These are phyloP conservation scores for Scleroderma citrinum DNA, from an alignment of 768 basidiomycete genomes.

Conservation along the genomic window DNA sequence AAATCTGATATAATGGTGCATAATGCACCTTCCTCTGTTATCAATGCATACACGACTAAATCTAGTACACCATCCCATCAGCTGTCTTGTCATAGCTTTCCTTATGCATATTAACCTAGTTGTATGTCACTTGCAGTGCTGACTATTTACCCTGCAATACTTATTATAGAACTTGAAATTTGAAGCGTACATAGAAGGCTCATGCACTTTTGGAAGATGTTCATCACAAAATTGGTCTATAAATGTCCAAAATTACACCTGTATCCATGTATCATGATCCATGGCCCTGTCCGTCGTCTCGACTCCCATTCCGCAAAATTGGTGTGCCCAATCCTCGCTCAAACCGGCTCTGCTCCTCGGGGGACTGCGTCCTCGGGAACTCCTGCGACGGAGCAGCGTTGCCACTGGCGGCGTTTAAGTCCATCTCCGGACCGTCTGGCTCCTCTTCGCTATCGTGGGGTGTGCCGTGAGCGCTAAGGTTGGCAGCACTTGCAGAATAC, in stretches of 20 bases:
- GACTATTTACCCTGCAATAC: too few species aligned
- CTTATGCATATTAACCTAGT: too few species aligned
- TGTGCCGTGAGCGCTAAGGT: slow-evolving; percentile 23
- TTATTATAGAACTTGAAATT: too few species aligned
- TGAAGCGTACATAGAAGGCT: too few species aligned
- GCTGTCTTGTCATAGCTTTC: too few species aligned
- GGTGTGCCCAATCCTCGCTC: slow-evolving; percentile 66
- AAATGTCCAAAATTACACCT: background rate
- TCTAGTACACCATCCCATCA: too few species aligned
- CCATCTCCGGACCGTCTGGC: slow-evolving; percentile 38
- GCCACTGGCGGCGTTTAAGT: slow-evolving; percentile 30
- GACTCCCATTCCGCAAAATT: slow-evolving; percentile 45
- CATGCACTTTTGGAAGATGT: too few species aligned
- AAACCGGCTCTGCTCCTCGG: slow-evolving; percentile 46
- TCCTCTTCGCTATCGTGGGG: slow-evolving; percentile 37
- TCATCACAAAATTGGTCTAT: background rate
- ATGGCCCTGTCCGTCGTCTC: slow-evolving; percentile 17
- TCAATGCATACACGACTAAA: slow-evolving; percentile 1
- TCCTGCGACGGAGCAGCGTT: slow-evolving; percentile 8
- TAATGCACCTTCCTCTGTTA: background rate
- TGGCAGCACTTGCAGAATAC: slow-evolving; percentile 16
- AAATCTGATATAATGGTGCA: slow-evolving; percentile 50
- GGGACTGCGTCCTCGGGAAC: slow-evolving; percentile 19
- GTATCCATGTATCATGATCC: background rate
- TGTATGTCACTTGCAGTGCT: too few species aligned